Evolutionary conservation across 495 filamentous ascomycete species (phyloP).

Genomic region (Aspergillus conjunctus): DNA sequence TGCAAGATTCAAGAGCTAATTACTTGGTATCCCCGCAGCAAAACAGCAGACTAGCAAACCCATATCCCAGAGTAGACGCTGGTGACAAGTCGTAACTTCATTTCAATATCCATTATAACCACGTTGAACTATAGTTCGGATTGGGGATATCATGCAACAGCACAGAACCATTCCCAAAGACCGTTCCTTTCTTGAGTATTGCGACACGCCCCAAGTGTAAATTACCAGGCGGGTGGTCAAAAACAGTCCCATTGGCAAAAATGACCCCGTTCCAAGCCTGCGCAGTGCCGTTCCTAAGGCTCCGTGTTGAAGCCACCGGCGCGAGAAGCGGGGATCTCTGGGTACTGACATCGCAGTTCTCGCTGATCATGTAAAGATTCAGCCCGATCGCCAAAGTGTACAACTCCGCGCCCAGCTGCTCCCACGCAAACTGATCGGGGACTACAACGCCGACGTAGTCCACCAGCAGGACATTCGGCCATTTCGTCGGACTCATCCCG

Average conservation of each 20-base stretch:
- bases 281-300: no score
- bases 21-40: neutral
- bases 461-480: conserved; percentile 18
- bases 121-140: conserved; percentile 1
- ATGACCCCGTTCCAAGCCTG: conserved; percentile 16
- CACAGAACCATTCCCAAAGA: conserved; percentile 11
- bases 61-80: no score
- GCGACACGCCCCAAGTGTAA: conserved; percentile 13
- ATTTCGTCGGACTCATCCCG: conserved; percentile 13
- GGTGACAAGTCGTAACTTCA: no score
- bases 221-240: neutral
- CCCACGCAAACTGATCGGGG: conserved; percentile 15
- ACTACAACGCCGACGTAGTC: conserved; percentile 17
- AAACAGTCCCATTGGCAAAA: conserved; percentile 18
- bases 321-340: conserved; percentile 16
- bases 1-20: neutral
- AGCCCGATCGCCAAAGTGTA: conserved; percentile 17
- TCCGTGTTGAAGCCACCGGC: neutral
- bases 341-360: conserved; percentile 18
- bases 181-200: conserved; percentile 15
- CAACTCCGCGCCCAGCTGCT: conserved; percentile 18
- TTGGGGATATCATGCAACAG: conserved; percentile 8
- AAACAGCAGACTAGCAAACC: no score
- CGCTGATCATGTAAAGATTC: conserved; percentile 19
- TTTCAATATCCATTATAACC: neutral